Percentiles rank a stretch among this genome's conserved stretches.
These are phyloP conservation scores for Stephania cephalantha DNA, from an alignment of 164 flowering plant genomes.

Conservation along the genomic window DNA sequence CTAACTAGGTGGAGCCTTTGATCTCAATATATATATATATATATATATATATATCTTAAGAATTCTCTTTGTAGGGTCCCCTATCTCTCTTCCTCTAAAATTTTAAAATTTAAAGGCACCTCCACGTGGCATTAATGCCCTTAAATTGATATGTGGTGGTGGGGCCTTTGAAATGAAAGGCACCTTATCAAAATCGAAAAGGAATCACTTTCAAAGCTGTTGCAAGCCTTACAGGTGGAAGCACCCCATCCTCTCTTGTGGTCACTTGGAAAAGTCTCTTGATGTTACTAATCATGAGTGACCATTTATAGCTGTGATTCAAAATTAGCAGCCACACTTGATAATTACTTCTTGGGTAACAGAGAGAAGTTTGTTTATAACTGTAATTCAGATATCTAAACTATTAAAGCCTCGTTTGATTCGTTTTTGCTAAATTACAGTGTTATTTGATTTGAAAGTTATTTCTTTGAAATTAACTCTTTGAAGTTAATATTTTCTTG, in stretches of 20 bases:
- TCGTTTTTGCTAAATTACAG: no score
- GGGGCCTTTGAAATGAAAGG: background rate
- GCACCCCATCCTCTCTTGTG: background rate
- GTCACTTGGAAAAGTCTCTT: background rate
- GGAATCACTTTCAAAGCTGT: background rate
- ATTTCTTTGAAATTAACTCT: no score
- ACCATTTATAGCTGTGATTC: background rate
- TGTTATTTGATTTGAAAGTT: no score
- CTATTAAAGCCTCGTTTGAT: no score
- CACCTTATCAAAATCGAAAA: background rate
- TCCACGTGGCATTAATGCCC: constrained; percentile 1
- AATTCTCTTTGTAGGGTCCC: constrained; percentile 1
- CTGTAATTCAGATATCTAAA: no score
- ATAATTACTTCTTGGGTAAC: no score
- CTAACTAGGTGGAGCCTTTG: no score
- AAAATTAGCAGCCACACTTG: background rate
- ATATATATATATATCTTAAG: background rate
- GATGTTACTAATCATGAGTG: background rate
- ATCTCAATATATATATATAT: no score
- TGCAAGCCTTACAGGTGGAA: background rate
- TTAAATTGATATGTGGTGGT: background rate
- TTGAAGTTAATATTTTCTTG: no score
- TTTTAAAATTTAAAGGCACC: background rate
- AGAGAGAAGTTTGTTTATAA: no score
- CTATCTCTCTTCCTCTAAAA: background rate